A percentile compares a stretch with the other conserved stretches of the same genome.
Evolutionary conservation across 345 rosid genomes (phyloP).

Genomic region (Hibiscus syriacus): DNA sequence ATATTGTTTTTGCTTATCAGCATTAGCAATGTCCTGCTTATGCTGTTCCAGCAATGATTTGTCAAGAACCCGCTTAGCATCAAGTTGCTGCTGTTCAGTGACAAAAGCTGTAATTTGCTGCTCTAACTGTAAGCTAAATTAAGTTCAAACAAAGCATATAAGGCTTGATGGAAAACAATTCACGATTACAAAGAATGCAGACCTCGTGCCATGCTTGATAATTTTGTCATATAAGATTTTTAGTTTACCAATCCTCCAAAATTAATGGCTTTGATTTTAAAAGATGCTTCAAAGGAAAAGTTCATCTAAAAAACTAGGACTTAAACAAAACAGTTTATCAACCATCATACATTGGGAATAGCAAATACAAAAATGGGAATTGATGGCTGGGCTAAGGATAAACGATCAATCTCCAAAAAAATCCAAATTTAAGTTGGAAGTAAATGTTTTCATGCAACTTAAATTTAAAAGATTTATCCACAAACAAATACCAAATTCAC

Average conservation of each 20-base stretch:
- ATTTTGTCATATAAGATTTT: background rate
- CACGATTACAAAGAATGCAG: conserved; percentile 1
- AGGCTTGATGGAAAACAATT: conserved; percentile 1
- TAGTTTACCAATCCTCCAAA: background rate
- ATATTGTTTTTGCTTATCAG: conserved; percentile 62
- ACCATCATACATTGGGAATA: background rate
- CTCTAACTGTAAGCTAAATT: conserved; percentile 63
- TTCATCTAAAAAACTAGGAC: background rate
- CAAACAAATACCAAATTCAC: background rate
- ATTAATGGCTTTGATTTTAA: background rate
- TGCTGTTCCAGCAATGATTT: conserved; percentile 72
- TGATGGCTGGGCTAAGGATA: too few relatives aligned
- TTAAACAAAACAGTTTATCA: background rate
- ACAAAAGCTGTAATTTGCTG: conserved; percentile 74
- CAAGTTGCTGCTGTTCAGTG: conserved; percentile 93
- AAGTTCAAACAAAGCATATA: conserved; percentile 30
- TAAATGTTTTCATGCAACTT: background rate
- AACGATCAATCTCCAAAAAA: too few relatives aligned
- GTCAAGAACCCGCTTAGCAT: conserved; percentile 67
- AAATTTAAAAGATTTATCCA: background rate
- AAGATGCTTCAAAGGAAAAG: background rate
- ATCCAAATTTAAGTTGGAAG: too few relatives aligned
- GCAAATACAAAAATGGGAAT: too few relatives aligned
- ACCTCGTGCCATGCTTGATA: background rate
- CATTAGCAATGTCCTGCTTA: conserved; percentile 73